Evolutionary conservation across 2,329 filamentous ascomycete species (phyloP).

Genomic region (Colletotrichum truncatum): DNA sequence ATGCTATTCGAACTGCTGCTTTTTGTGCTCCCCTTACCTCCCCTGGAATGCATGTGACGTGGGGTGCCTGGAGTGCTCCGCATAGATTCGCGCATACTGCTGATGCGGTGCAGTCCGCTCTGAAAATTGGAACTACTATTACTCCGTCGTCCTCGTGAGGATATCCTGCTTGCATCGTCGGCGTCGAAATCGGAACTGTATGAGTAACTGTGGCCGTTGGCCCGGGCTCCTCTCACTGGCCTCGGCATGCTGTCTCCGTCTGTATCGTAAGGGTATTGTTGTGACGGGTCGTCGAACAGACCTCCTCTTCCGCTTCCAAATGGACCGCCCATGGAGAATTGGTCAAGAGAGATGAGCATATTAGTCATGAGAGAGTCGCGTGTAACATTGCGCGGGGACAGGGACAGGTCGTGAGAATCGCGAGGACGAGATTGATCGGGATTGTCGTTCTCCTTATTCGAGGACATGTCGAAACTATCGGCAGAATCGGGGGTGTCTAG

Average conservation of each 20-base stretch:
- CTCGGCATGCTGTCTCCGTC: constrained; percentile 24
- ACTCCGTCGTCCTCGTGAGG: constrained; percentile 74
- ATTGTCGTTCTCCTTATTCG: constrained; percentile 41
- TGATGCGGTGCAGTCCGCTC: constrained; percentile 66
- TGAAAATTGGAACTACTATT: constrained; percentile 83
- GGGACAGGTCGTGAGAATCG: constrained; percentile 87
- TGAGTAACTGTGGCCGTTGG: constrained; percentile 50
- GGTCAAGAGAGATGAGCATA: constrained; percentile 92
- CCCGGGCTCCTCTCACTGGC: constrained; percentile 30
- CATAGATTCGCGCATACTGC: constrained; percentile 65
- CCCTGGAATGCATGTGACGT: constrained; percentile 60
- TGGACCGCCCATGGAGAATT: constrained; percentile 67
- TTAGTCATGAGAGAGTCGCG: constrained; percentile 94
- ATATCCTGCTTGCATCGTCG: constrained; percentile 63
- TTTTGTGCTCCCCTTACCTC: constrained; percentile 75
- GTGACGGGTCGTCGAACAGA: constrained; percentile 23
- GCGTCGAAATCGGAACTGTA: constrained; percentile 70
- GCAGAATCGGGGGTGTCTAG: constrained; percentile 51
- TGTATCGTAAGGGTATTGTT: constrained; percentile 27
- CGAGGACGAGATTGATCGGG: constrained; percentile 44
- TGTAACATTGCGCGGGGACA: constrained; percentile 79
- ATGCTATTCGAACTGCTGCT: constrained; percentile 76
- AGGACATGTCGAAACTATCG: constrained; percentile 41
- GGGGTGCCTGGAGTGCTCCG: constrained; percentile 49
- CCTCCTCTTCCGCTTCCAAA: constrained; percentile 8